Percentiles rank a stretch among this genome's conserved stretches.
phyloP scores from a whole-genome alignment of 139 green algal genomes.

The Chlamydomonas incerta region DNA sequence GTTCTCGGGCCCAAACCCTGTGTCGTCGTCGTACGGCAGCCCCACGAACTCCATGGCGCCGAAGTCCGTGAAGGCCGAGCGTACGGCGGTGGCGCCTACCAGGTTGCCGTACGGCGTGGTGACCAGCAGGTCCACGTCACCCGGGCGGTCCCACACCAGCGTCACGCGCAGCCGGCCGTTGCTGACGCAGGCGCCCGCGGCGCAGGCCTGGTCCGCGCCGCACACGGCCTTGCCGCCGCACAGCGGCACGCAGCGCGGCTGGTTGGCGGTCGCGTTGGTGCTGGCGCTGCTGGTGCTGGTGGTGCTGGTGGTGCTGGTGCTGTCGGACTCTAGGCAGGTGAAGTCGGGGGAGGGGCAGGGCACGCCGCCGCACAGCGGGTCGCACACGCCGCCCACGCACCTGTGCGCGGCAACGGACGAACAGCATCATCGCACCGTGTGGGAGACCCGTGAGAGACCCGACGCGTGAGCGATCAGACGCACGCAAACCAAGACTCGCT shows the following conservation, averaged over 20 bases:
- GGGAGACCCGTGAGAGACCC: too few relatives aligned
- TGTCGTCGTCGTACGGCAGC: background rate
- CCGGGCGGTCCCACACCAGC: background rate
- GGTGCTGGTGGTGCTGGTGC: too few relatives aligned
- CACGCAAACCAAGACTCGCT: too few relatives aligned
- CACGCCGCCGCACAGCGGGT: background rate
- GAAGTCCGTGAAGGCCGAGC: background rate
- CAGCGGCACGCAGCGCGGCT: background rate
- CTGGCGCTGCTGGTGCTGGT: too few relatives aligned
- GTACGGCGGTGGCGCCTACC: background rate
- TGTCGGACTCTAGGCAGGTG: background rate
- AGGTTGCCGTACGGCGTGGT: background rate
- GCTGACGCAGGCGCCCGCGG: background rate
- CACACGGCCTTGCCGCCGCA: background rate
- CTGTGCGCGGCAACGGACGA: background rate
- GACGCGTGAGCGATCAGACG: too few relatives aligned
- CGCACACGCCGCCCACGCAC: background rate
- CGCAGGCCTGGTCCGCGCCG: background rate
- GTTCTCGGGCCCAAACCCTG: background rate
- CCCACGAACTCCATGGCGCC: background rate
- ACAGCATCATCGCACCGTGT: too few relatives aligned
- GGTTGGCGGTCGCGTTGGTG: too few relatives aligned
- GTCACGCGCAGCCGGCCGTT: background rate
- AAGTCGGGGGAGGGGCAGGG: background rate
- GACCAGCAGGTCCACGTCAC: background rate